These are phyloP conservation scores for Penicillium bialowiezense DNA, from an alignment of 495 filamentous ascomycete genomes.

Conservation along the genomic window DNA sequence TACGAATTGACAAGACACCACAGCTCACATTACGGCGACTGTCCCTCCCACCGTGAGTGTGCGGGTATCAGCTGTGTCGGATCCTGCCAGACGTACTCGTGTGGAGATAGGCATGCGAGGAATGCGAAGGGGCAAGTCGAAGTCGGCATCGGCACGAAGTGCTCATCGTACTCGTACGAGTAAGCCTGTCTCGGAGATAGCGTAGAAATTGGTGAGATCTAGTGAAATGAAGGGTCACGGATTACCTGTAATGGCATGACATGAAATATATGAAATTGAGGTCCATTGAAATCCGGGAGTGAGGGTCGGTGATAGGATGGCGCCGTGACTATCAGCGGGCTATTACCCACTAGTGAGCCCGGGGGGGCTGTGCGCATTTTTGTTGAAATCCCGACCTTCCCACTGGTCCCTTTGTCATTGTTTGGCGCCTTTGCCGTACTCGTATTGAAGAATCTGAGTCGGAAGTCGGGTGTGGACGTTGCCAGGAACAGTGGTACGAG, in stretches of 20 bases:
- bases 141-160: too few relatives aligned
- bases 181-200: too few relatives aligned
- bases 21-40: too few relatives aligned
- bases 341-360: background rate
- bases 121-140: background rate
- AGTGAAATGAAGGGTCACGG: background rate
- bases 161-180: too few relatives aligned
- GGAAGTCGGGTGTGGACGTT: too few relatives aligned
- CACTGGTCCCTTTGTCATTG: conserved; percentile 9
- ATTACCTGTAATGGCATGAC: background rate
- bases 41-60: too few relatives aligned
- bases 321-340: background rate
- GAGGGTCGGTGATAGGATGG: background rate
- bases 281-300: background rate
- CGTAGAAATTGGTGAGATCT: too few relatives aligned
- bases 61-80: too few relatives aligned
- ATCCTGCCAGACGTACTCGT: too few relatives aligned
- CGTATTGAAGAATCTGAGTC: too few relatives aligned
- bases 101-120: background rate
- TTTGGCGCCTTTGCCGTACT: background rate
- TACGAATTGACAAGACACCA: too few relatives aligned
- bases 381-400: conserved; percentile 10
- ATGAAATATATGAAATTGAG: background rate
- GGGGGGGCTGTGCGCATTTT: background rate
- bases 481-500: too few relatives aligned